Evolutionary conservation across 2,329 filamentous ascomycete species (phyloP).

Genomic region (Penicillium brevicompactum): DNA sequence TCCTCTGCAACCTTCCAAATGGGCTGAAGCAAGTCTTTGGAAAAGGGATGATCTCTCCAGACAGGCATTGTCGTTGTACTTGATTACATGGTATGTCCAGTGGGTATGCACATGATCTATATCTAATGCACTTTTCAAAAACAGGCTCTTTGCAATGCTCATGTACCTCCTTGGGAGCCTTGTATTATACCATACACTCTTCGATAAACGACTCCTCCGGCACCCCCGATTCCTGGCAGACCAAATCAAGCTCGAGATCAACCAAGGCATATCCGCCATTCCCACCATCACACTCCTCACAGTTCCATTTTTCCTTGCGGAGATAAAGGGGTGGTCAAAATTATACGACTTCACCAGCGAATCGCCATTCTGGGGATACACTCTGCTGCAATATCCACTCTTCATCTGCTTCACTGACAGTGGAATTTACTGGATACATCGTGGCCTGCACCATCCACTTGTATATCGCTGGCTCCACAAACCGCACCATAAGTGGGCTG

Average conservation of each 20-base stretch:
- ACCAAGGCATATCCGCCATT: conserved; percentile 72
- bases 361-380: conserved; percentile 75
- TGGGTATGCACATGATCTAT: background rate
- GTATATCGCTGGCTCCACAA: conserved; percentile 91
- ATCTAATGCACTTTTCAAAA: background rate
- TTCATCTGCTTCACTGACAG: conserved; percentile 88
- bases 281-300: conserved; percentile 82
- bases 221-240: conserved; percentile 95
- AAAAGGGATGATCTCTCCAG: conserved; percentile 32
- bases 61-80: conserved; percentile 32
- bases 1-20: conserved; percentile 28
- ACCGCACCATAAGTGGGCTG: conserved; percentile 98
- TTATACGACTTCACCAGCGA: conserved; percentile 77
- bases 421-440: conserved; percentile 88
- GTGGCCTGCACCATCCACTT: conserved; percentile 73
- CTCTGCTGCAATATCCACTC: conserved; percentile 77
- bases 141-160: conserved; percentile 77
- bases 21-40: conserved; percentile 31
- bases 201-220: conserved; percentile 82
- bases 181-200: conserved; percentile 82
- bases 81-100: conserved; percentile 29
- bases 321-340: conserved; percentile 81
- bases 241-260: conserved; percentile 82
- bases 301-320: conserved; percentile 75
- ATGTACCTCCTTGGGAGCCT: conserved; percentile 83